Evolutionary conservation across 768 basidiomycete genomes (phyloP).

Genomic region (Lactarius hengduanensis): DNA sequence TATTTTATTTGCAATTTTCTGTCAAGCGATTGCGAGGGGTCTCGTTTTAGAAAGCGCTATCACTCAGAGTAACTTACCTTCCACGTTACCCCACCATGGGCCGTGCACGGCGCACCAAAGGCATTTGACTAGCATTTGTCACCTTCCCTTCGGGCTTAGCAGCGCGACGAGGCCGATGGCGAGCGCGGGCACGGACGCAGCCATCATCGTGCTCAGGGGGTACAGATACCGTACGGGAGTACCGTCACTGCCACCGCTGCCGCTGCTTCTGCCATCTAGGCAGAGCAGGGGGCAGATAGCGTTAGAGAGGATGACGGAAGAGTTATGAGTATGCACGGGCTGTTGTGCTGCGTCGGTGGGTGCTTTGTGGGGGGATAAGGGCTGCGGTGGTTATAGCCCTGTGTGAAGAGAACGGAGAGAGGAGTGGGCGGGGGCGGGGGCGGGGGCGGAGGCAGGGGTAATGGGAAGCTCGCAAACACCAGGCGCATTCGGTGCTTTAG

Average conservation of each 20-base stretch:
- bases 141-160: neutral
- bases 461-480: neutral
- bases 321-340: neutral
- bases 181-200: neutral
- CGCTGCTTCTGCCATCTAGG: neutral
- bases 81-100: too few species aligned
- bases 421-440: too few species aligned
- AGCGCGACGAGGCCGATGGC: neutral
- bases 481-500: neutral
- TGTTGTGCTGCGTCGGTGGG: neutral
- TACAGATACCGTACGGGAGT: neutral
- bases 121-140: too few species aligned
- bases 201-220: neutral
- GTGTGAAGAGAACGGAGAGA: too few species aligned
- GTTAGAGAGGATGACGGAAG: neutral
- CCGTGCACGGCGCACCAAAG: too few species aligned
- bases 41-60: too few species aligned
- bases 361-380: neutral
- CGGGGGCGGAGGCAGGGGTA: neutral
- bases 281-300: neutral
- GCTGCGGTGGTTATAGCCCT: neutral
- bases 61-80: too few species aligned
- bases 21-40: too few species aligned
- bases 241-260: neutral
- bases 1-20: too few species aligned